Conservation (phyloP, 2,329 filamentous ascomycete species). For the Botryotinia globosa region DNA sequence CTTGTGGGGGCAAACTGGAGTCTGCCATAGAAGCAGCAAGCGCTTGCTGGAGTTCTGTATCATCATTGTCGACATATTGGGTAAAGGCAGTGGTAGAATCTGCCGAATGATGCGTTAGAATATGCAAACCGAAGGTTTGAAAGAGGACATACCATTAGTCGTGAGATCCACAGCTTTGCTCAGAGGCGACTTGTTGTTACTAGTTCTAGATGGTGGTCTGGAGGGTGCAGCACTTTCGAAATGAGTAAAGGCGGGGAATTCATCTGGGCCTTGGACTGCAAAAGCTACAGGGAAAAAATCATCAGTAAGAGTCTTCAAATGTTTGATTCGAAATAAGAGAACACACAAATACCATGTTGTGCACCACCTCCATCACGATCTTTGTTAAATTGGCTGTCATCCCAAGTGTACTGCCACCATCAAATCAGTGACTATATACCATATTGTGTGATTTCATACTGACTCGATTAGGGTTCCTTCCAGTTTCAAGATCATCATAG, state of each 20-base stretch:
- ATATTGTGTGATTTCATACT: not conserved
- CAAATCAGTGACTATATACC: not conserved
- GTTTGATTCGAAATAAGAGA: not conserved
- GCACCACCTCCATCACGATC: slow-evolving; percentile 50
- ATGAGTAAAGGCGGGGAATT: slow-evolving; percentile 15
- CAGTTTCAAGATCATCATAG: slow-evolving; percentile 46
- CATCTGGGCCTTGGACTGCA: slow-evolving; percentile 21
- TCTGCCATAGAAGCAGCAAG: slow-evolving; percentile 55
- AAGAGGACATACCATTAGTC: slow-evolving; percentile 34
- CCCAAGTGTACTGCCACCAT: slow-evolving; percentile 48
- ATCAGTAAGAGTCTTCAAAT: not conserved
- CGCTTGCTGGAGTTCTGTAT: slow-evolving; percentile 56
- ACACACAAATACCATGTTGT: slow-evolving; percentile 47
- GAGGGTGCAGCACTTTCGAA: slow-evolving; percentile 40
- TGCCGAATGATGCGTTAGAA: slow-evolving; percentile 6
- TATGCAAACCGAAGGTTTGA: not conserved
- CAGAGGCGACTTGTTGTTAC: slow-evolving; percentile 55
- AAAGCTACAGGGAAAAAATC: not conserved
- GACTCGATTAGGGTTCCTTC: slow-evolving; percentile 40
- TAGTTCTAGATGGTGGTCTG: slow-evolving; percentile 58
- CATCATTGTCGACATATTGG: slow-evolving; percentile 38
- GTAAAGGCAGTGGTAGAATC: slow-evolving; percentile 33
- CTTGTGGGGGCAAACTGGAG: slow-evolving; percentile 49
- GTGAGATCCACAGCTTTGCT: slow-evolving; percentile 51
- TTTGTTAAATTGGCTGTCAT: slow-evolving; percentile 52